Conservation (phyloP, 352 stramenopile species). For the Phytophthora cryptogea region DNA sequence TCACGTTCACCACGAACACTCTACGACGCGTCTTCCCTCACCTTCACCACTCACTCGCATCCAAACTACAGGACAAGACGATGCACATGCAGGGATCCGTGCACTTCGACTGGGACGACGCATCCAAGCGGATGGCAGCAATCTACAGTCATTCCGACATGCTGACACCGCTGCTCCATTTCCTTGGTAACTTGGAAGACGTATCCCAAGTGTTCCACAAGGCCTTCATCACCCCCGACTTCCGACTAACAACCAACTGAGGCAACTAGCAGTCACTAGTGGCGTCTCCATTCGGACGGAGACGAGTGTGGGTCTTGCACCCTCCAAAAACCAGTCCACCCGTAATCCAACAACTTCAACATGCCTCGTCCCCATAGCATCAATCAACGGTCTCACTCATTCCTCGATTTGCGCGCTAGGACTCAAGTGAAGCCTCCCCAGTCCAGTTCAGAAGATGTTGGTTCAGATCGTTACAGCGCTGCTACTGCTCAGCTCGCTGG, state of each 20-base stretch:
- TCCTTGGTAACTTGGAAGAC: constrained; percentile 4
- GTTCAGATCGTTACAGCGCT: constrained; percentile 1
- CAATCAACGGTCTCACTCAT: constrained; percentile 9
- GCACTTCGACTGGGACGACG: neutral
- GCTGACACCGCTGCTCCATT: neutral
- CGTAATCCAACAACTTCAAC: constrained; percentile 14
- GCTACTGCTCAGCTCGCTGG: constrained; percentile 11
- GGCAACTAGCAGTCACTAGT: no score
- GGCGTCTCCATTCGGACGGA: no score
- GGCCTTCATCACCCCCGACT: neutral
- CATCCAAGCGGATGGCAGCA: neutral
- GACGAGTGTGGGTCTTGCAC: no score
- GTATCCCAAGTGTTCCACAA: neutral
- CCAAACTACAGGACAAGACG: neutral
- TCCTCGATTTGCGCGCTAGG: constrained; percentile 6
- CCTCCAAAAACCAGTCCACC: neutral
- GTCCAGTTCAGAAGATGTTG: constrained; percentile 12
- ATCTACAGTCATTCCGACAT: constrained; percentile 3
- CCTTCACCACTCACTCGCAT: neutral
- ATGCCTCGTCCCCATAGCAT: neutral
- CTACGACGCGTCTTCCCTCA: neutral
- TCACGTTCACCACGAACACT: neutral
- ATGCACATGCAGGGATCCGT: neutral
- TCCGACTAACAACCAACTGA: neutral
- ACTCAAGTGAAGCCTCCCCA: neutral